Conservation (phyloP, 176 grass and related monocot species). For the Eragrostis nindensis region DNA sequence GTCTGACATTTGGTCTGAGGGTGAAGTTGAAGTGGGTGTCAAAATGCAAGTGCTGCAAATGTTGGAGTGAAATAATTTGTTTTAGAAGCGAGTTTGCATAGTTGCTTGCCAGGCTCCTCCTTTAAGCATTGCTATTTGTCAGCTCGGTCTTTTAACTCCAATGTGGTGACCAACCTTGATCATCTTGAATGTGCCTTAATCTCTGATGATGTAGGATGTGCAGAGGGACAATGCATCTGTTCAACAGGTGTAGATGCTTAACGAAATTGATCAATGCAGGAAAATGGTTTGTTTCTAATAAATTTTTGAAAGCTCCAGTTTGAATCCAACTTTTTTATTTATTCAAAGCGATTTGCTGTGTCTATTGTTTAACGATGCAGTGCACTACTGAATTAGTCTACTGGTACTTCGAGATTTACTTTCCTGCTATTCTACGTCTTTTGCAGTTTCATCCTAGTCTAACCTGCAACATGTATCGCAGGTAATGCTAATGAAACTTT, state of each 20-base stretch:
- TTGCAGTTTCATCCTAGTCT: conserved; percentile 4
- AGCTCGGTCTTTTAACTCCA: background rate
- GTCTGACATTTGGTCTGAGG: background rate
- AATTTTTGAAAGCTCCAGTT: background rate
- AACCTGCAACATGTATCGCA: background rate
- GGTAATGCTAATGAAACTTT: background rate
- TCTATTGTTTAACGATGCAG: background rate
- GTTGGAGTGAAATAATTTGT: conserved; percentile 2
- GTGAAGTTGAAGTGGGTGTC: conserved; percentile 10
- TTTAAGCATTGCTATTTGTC: conserved; percentile 32
- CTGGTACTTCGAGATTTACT: conserved; percentile 9
- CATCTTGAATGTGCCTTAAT: background rate
- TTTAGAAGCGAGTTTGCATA: background rate
- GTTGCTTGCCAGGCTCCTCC: background rate
- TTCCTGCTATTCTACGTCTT: background rate
- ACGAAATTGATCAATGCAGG: background rate
- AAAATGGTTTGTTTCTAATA: background rate
- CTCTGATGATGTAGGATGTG: conserved; percentile 24
- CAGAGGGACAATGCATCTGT: background rate
- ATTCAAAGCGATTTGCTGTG: too few relatives aligned
- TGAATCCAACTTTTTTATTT: background rate
- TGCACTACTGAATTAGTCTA: conserved; percentile 5
- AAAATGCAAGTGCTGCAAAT: background rate
- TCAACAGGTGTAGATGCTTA: background rate
- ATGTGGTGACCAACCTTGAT: conserved; percentile 21